Evolutionary conservation across 2,329 filamentous ascomycete genomes (phyloP), one percentile per base, ranked within the genome.

Genomic region (Neurospora sp.): DNA sequence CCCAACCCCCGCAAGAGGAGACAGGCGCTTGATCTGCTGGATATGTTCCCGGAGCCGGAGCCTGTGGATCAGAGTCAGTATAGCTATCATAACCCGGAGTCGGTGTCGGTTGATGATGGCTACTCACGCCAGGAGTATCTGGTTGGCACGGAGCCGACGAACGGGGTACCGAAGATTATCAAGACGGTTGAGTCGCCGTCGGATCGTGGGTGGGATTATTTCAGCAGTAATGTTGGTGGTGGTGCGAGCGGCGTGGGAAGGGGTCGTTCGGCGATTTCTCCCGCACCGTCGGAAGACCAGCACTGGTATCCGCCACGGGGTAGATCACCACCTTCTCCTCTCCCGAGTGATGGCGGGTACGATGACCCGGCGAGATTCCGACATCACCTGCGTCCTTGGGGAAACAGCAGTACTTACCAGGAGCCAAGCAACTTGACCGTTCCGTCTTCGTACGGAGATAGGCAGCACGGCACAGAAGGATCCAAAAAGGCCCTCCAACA

Each of bases 11-110:
- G 91, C 70, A 82, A 88, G 69, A 88, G 96, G 67, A 82, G 88
- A 11, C 89, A 92, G 67, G 95, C 96, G 3, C 88, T 88, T 67
- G 85, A 89, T 36, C 84, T 98, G 15, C 82, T 97, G 15, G 78
- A 80, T 0, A 82, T 89, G 74, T 96, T 97, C 72, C 92, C 92
- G 8, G 74, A 80, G 12, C 71, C 66, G 0, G 73, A 75, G 11
- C 71, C 66, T 0, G 72, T 75, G 8, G 71, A 76, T 36, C 77
- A 77, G 10, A 72, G 74, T 5, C 74, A 77, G 4, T 73, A 75
- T 69, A 71, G 75, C 40, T 70, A 72, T 66, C 71, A 74, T 65
- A 75, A 75, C 23, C 74, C 74, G 46, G 78, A 80, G 0, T 78
- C 80, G 0, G 79, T 81, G 19, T 82, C 80, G 4, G 74, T 82